Base-by-base conservation (phyloP, 2,329 filamentous ascomycete species). In the Fusarium equiseti region DNA sequence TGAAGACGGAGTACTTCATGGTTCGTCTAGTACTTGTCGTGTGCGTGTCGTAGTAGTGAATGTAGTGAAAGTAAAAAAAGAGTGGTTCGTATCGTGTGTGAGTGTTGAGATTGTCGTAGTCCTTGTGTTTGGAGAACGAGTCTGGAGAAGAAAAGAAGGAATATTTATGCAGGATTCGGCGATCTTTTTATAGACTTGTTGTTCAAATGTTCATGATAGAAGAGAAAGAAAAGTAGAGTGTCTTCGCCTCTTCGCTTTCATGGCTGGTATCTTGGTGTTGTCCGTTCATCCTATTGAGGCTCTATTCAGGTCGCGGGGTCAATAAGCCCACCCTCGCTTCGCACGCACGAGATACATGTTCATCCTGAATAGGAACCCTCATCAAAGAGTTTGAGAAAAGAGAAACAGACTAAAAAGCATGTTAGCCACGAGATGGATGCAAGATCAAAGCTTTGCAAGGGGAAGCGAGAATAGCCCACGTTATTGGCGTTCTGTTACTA, bases 1-100 rank as follows among this genome's bases (percentile, higher is more conserved):
- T 63, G 32, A 77, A 63, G 52, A 78, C 45, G 29, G 72, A 72
- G 53, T 75, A 70, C 75, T 78, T 79, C 77, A 79, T 79, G 32
- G 22, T 71, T 57, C 40, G 15, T 24, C 7, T 8, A 29, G 50
- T 54, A 44, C 38, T 50, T 45, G 27, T 57, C 8, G 51, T 58
- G 49, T 56, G 20, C 51, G 49, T 46, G 48, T 48, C 42, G 52
- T 58, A 49, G 46, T 60, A 68, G 55, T 56, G 63, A 69, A 55
- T 53, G 50, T 38, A 38, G 35, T 38, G 35, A 38, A 38, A 49
- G 63, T 59, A 43, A 55, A 73, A 72, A 57, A 59, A 40, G 49
- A 53, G 38, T 68, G 18, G 20, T 53, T 16, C 18, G 44, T 56
- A 51, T 53, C 45, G 66, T 73, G 68, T 71, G 67, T 44, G 51